A percentile compares a stretch with the other conserved stretches of the same genome.
phyloP scores from a whole-genome alignment of 2,329 filamentous ascomycete genomes.

The Aspergillus tanneri region DNA sequence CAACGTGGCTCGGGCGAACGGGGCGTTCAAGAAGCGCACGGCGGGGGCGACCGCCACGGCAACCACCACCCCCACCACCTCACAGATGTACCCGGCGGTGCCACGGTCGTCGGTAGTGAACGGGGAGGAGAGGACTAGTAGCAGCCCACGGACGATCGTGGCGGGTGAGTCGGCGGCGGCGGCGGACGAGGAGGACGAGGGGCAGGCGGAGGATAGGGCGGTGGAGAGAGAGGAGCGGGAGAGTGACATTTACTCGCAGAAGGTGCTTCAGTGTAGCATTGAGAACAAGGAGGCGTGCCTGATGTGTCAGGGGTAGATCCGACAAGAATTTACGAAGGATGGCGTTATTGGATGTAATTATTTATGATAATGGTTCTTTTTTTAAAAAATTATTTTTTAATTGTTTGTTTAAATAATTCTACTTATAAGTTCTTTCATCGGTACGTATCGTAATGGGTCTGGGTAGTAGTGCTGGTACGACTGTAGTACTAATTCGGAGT shows the following conservation, averaged over 20 bases:
- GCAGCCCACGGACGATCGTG: slow-evolving; percentile 49
- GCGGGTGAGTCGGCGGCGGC: slow-evolving; percentile 62
- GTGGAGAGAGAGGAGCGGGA: slow-evolving; percentile 73
- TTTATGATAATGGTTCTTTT: slow-evolving; percentile 13
- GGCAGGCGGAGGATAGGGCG: slow-evolving; percentile 64
- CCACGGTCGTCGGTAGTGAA: slow-evolving; percentile 68
- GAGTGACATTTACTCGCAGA: slow-evolving; percentile 92
- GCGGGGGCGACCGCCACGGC: slow-evolving; percentile 58
- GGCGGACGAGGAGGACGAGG: slow-evolving; percentile 42
- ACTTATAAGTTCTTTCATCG: slow-evolving; percentile 4
- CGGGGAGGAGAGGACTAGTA: slow-evolving; percentile 32
- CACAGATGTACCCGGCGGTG: slow-evolving; percentile 59
- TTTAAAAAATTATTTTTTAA: slow-evolving; percentile 26
- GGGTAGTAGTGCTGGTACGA: too few relatives aligned
- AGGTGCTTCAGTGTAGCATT: slow-evolving; percentile 90
- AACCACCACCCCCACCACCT: too few relatives aligned
- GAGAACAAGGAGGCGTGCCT: slow-evolving; percentile 92
- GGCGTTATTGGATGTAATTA: slow-evolving; percentile 9
- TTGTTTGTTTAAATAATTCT: slow-evolving; percentile 16
- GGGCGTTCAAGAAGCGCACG: slow-evolving; percentile 66
- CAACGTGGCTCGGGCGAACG: slow-evolving; percentile 64
- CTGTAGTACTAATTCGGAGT: too few relatives aligned
- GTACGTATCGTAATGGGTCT: too few relatives aligned
- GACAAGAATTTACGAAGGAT: neutral
- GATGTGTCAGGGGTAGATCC: slow-evolving; percentile 87